Percentiles rank a stretch among this genome's conserved stretches.
These are phyloP conservation scores for Aureobasidium sp. DNA, from an alignment of 2,329 filamentous ascomycete species.

Conservation along the genomic window DNA sequence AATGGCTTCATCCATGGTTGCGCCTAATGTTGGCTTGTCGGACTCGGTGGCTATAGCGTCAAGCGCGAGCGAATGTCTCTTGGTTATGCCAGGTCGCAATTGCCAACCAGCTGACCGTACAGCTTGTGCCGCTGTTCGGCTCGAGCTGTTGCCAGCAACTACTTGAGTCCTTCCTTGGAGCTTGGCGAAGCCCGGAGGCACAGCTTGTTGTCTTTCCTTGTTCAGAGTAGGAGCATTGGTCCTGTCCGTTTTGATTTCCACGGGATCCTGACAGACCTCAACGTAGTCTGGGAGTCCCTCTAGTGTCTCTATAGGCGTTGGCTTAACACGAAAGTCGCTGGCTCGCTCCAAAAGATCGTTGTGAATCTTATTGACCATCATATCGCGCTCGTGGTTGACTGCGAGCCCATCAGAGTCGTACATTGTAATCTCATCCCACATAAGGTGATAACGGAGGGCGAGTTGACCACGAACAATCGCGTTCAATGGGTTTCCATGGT, in stretches of 20 bases:
- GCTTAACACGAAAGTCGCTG: conserved; percentile 80
- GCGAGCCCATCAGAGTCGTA: conserved; percentile 77
- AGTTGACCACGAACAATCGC: conserved; percentile 86
- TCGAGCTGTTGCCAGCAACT: conserved; percentile 60
- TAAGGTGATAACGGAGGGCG: conserved; percentile 73
- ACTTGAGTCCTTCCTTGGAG: conserved; percentile 67
- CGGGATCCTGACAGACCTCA: conserved; percentile 72
- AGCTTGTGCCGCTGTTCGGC: conserved; percentile 67
- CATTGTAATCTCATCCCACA: conserved; percentile 75
- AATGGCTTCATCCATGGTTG: conserved; percentile 88
- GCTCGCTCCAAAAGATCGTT: conserved; percentile 91
- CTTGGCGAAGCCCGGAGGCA: conserved; percentile 46
- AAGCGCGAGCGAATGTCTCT: conserved; percentile 64
- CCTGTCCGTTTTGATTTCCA: conserved; percentile 21
- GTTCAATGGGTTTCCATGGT: conserved; percentile 89
- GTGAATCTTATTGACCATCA: conserved; percentile 82
- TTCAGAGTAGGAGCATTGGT: conserved; percentile 1
- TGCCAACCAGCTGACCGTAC: conserved; percentile 78
- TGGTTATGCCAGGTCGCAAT: conserved; percentile 54
- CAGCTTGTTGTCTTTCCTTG: conserved; percentile 18
- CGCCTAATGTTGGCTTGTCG: conserved; percentile 67
- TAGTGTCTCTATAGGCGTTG: conserved; percentile 61
- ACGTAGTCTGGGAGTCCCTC: conserved; percentile 79
- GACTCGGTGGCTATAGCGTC: conserved; percentile 56
- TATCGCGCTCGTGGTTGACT: conserved; percentile 72